Conservation (phyloP, 2,329 filamentous ascomycete genomes). For the Claviceps humidiphila region DNA sequence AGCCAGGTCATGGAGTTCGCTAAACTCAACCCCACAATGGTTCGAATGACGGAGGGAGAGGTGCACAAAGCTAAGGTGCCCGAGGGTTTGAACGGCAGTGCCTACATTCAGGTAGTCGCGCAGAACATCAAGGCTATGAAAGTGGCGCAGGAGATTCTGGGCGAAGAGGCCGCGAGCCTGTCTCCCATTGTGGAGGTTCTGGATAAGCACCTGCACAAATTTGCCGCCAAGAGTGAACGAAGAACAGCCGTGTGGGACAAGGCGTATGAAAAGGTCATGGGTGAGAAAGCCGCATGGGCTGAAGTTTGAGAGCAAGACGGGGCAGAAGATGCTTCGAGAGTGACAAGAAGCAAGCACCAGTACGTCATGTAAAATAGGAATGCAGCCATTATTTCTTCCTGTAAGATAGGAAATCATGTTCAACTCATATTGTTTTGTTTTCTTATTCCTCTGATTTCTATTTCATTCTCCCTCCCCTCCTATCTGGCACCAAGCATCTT, state of each 20-base stretch:
- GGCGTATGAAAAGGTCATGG: constrained; percentile 16
- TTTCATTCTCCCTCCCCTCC: neutral
- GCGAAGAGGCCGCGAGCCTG: constrained; percentile 18
- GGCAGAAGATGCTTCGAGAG: neutral
- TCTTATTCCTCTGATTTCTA: neutral
- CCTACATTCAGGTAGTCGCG: constrained; percentile 16
- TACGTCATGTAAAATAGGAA: neutral
- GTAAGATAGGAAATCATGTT: constrained; percentile 6
- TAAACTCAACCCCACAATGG: constrained; percentile 11
- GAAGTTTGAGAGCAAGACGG: neutral
- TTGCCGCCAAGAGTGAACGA: constrained; percentile 10
- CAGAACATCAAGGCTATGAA: constrained; percentile 29
- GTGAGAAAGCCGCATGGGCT: constrained; percentile 17
- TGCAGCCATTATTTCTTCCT: no score
- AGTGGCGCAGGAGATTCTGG: constrained; percentile 28
- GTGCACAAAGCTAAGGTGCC: neutral
- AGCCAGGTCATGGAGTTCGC: constrained; percentile 12
- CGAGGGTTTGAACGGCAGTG: constrained; percentile 12
- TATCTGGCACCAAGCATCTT: neutral
- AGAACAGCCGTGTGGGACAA: constrained; percentile 11
- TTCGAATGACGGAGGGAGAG: constrained; percentile 5
- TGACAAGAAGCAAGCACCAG: neutral
- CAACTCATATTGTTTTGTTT: constrained; percentile 9
- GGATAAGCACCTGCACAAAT: constrained; percentile 22
- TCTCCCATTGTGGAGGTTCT: constrained; percentile 25